Conservation (phyloP, 768 basidiomycete genomes). For the Kwoniella dendrophila region DNA sequence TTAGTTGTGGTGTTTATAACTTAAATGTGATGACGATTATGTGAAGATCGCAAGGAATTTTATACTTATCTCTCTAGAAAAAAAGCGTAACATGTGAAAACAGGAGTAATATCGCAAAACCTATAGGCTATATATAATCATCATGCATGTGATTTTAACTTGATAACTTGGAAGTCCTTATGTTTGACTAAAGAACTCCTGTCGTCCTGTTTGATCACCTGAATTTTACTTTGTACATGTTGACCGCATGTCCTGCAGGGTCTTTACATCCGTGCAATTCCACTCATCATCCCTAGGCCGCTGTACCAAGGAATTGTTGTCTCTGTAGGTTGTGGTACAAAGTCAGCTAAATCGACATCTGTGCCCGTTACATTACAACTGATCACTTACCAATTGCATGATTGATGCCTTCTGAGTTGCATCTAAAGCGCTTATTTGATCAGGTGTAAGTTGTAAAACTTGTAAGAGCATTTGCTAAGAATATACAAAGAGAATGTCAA, state of each 20-base stretch:
- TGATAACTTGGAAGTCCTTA: too few relatives aligned
- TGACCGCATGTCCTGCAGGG: background rate
- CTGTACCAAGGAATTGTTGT: conserved; percentile 49
- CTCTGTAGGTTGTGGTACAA: conserved; percentile 25
- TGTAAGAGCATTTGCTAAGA: conserved; percentile 75
- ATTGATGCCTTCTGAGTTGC: conserved; percentile 78
- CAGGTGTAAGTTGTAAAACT: conserved; percentile 76
- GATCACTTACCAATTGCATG: conserved; percentile 69
- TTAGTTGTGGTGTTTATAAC: conserved; percentile 5
- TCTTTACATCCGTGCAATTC: background rate
- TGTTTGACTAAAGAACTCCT: too few relatives aligned
- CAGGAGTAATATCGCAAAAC: background rate
- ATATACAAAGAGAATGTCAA: background rate
- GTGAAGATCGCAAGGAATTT: background rate
- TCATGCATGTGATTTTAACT: too few relatives aligned
- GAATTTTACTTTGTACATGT: background rate
- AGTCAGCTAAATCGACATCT: background rate
- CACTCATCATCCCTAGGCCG: background rate
- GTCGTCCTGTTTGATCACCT: background rate
- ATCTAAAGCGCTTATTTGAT: conserved; percentile 79
- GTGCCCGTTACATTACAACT: background rate
- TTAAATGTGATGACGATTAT: background rate
- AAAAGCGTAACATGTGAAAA: background rate
- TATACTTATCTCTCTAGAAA: too few relatives aligned
- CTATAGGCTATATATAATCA: too few relatives aligned